A percentile compares a stretch with the other conserved stretches of the same genome.
Evolutionary conservation across 139 green algal genomes (phyloP).

Genomic region (Coelastrella sp.): DNA sequence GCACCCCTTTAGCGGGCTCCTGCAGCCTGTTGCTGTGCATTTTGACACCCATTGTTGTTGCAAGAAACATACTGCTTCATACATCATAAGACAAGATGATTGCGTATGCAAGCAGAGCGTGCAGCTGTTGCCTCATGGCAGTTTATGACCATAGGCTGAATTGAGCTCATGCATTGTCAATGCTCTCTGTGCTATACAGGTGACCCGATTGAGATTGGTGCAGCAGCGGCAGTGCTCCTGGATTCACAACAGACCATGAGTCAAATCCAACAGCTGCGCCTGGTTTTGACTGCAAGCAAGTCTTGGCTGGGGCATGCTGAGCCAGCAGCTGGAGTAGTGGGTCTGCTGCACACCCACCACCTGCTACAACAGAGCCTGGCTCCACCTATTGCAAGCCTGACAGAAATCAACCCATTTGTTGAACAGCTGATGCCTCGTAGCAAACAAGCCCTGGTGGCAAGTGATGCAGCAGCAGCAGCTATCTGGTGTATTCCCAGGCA

Average conservation of each 20-base stretch:
- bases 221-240: constrained; percentile 58
- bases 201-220: constrained; percentile 92
- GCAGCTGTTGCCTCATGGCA: not conserved
- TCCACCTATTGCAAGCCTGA: constrained; percentile 73
- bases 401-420: constrained; percentile 66
- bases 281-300: constrained; percentile 15
- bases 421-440: not conserved
- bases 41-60: no score
- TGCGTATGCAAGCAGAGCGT: not conserved
- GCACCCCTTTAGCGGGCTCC: no score
- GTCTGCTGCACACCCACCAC: constrained; percentile 65
- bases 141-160: not conserved
- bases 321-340: constrained; percentile 81
- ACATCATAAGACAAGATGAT: no score
- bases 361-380: not conserved
- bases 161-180: not conserved
- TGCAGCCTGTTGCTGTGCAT: no score
- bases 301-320: constrained; percentile 80
- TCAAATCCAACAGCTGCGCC: constrained; percentile 12
- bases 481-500: constrained; percentile 20
- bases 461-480: not conserved
- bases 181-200: not conserved
- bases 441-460: not conserved
- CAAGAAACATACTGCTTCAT: not conserved
- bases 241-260: constrained; percentile 42